Percentiles rank a stretch among this genome's conserved stretches.
phyloP scores from a whole-genome alignment of 1,139 yeast genomes.

The Scheffersomyces cryptocercus region DNA sequence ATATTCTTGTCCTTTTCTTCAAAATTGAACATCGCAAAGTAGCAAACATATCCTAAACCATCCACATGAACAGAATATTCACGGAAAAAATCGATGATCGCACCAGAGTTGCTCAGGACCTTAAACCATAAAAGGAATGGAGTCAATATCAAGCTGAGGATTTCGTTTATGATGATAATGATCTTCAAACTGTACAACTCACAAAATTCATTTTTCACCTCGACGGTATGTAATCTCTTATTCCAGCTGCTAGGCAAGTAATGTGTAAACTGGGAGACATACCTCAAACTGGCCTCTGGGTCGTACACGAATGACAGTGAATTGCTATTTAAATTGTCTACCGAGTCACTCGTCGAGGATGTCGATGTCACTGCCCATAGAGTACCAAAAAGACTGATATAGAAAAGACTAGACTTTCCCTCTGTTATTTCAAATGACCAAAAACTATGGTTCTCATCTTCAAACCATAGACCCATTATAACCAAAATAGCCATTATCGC shows the following conservation, averaged over 20 bases:
- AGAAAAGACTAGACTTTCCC: constrained; percentile 80
- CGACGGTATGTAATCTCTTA: constrained; percentile 77
- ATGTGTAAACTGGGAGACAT: constrained; percentile 85
- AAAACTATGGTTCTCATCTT: constrained; percentile 77
- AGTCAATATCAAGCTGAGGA: constrained; percentile 76
- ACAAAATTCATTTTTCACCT: constrained; percentile 81
- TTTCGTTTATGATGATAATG: constrained; percentile 71
- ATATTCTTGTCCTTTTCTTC: constrained; percentile 59
- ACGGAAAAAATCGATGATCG: constrained; percentile 84
- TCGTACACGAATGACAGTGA: constrained; percentile 60
- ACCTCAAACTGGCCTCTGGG: constrained; percentile 80
- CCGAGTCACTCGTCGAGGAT: constrained; percentile 14
- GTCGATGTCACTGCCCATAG: constrained; percentile 65
- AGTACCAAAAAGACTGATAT: constrained; percentile 83
- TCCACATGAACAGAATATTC: constrained; percentile 89
- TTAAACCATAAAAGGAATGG: constrained; percentile 89
- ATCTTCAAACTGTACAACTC: constrained; percentile 73
- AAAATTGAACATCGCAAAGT: constrained; percentile 87
- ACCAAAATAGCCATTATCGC: constrained; percentile 89
- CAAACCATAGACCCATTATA: constrained; percentile 72
- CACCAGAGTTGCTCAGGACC: constrained; percentile 68
- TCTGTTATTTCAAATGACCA: constrained; percentile 85
- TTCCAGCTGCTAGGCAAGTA: constrained; percentile 88
- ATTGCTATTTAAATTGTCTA: constrained; percentile 20
- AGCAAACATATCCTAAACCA: constrained; percentile 92